These are phyloP conservation scores for Trichoderma oligosporum DNA, from an alignment of 2,329 filamentous ascomycete species.

Conservation along the genomic window DNA sequence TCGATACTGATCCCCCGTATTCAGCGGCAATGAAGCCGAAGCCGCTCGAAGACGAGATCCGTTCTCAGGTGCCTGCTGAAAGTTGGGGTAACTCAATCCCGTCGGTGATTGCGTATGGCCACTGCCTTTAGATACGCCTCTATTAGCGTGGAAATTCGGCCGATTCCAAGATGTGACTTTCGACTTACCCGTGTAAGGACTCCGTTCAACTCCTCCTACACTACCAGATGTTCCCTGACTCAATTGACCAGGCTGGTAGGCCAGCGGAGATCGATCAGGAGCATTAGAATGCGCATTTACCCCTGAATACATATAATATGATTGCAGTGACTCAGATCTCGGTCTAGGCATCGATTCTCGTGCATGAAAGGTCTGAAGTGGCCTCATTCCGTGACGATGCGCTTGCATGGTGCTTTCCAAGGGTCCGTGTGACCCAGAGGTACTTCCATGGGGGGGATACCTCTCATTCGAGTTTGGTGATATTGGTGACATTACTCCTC, in stretches of 20 bases:
- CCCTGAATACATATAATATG: conserved; percentile 51
- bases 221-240: conserved; percentile 30
- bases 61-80: conserved; percentile 41
- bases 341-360: conserved; percentile 55
- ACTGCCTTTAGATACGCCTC: not conserved
- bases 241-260: conserved; percentile 51
- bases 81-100: conserved; percentile 46
- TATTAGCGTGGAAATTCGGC: not conserved
- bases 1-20: conserved; percentile 45
- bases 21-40: conserved; percentile 44
- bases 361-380: conserved; percentile 56
- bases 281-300: conserved; percentile 45
- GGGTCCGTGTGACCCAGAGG: conserved; percentile 46
- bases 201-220: conserved; percentile 48
- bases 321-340: conserved; percentile 56
- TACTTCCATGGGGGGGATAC: conserved; percentile 50
- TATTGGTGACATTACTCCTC: conserved; percentile 56
- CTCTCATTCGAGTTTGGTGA: conserved; percentile 53
- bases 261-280: conserved; percentile 44
- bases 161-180: not conserved
- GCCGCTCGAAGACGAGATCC: conserved; percentile 49
- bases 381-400: conserved; percentile 45
- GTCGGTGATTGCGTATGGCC: conserved; percentile 46
- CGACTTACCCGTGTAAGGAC: conserved; percentile 49
- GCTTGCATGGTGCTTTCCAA: conserved; percentile 45